Evolutionary conservation across 192 early-diverging fungal species (phyloP).

Genomic region (Helicostylum pulchrum): DNA sequence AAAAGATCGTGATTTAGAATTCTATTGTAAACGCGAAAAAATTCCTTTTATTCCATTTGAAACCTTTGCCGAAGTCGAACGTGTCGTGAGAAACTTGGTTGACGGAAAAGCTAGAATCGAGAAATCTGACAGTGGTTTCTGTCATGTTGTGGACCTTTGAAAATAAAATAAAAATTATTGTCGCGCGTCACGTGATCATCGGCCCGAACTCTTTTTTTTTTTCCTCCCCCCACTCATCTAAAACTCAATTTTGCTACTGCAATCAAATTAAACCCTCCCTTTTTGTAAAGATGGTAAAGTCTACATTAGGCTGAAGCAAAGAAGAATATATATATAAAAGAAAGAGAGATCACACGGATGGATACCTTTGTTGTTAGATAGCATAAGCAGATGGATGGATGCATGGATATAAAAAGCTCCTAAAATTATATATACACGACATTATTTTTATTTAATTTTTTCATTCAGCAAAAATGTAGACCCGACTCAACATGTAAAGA

Average conservation of each 20-base stretch:
- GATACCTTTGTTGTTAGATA: no score
- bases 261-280: not conserved
- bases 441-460: no score
- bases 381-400: not conserved
- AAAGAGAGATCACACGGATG: not conserved
- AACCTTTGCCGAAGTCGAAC: conserved; percentile 49
- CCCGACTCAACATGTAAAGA: no score
- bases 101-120: conserved; percentile 18
- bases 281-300: conserved; percentile 1
- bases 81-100: conserved; percentile 23
- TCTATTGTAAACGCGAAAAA: conserved; percentile 58
- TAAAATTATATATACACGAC: no score
- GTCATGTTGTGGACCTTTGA: conserved; percentile 15
- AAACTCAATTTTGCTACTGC: no score
- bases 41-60: conserved; percentile 56
- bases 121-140: conserved; percentile 28
- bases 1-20: conserved; percentile 64
- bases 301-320: not conserved
- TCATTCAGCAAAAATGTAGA: no score
- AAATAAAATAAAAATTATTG: not conserved
- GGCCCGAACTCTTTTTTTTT: no score
- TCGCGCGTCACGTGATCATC: not conserved
- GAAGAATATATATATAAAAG: not conserved
- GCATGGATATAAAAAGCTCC: not conserved
- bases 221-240: no score